Percentiles rank a stretch among this genome's conserved stretches.
These are phyloP conservation scores for Panaeolus papilionaceus DNA, from an alignment of 768 basidiomycete genomes.

Conservation along the genomic window DNA sequence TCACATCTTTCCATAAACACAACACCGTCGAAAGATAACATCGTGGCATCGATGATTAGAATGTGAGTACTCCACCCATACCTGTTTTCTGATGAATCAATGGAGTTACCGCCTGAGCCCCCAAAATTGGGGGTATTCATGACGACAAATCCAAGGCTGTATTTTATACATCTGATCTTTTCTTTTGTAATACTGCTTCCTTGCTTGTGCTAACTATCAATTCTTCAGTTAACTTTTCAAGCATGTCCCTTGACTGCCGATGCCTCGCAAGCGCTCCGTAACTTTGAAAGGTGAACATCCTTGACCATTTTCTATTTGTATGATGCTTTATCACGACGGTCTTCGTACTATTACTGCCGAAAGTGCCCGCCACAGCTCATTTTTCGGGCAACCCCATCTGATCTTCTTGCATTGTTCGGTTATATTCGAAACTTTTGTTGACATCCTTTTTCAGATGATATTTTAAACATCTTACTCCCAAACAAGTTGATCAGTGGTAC, in stretches of 20 bases:
- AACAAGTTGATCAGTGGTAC: neutral
- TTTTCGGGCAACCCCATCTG: conserved; percentile 83
- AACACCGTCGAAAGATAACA: neutral
- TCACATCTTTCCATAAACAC: neutral
- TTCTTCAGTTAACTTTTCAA: conserved; percentile 14
- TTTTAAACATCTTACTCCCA: neutral
- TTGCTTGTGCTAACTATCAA: conserved; percentile 14
- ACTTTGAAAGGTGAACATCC: conserved; percentile 38
- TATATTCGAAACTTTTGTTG: neutral
- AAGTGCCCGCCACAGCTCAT: conserved; percentile 95
- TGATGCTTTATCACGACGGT: conserved; percentile 93
- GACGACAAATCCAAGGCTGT: conserved; percentile 88
- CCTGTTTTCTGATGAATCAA: conserved; percentile 60
- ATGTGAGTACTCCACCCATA: conserved; percentile 41
- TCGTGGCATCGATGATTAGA: neutral
- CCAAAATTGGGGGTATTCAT: conserved; percentile 46
- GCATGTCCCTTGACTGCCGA: neutral
- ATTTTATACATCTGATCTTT: conserved; percentile 65
- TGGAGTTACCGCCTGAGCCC: conserved; percentile 89
- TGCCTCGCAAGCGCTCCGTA: neutral
- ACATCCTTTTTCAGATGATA: neutral
- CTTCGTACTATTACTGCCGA: conserved; percentile 87
- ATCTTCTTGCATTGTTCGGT: conserved; percentile 34
- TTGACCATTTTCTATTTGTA: conserved; percentile 30
- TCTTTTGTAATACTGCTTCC: conserved; percentile 12